Base-by-base conservation (phyloP, 768 basidiomycete species). In the Boletus sensibilis region DNA sequence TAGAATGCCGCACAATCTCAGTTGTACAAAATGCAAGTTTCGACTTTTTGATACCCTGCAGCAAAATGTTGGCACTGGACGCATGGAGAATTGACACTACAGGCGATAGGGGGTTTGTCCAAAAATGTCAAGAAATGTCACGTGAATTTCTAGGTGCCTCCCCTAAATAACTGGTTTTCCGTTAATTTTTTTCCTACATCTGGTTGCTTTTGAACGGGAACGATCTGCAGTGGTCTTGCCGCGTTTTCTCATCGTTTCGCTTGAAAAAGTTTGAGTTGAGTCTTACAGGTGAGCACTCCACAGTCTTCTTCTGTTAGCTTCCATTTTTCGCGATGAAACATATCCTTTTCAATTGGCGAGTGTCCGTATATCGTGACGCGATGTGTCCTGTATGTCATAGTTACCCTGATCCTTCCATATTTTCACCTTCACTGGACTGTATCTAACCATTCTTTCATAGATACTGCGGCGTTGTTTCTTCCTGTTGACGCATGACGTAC, bases 351-450 rank as follows among this genome's bases (percentile, higher is more conserved):
- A 56, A 39, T 21, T 64, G 76, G 71, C 74, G 81, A 85, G 84
- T 73, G 76, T 77, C 75, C 71, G 69, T 70, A 35, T 70, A 62
- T 75, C 65, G 68, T 76, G 77, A 71, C 67, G 72, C 82, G 60
- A 79, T 84, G 87, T 77, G 70, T 70, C 69, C 69, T 78, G 80
- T 77, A 81, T 87, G 89, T 91, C 89, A 91, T 91, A 90, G 89
- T 90, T 90, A 91, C 89, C 86, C 89, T 90, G 89, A 91, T 82
- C 21, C 79, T 76, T 81, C 80, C 74, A 16, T 31, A 0, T 64
- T 57, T 31, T 38, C 37, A 9, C 35, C 8, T 51, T 35, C 41
- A 38, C 13, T 35, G 13, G 34, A 25, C 21, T 23, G 6, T 42
- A 18, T 46, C 61, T 70, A 3, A 71, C 51, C 10, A 10, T 33